phyloP scores from a whole-genome alignment of 2,329 filamentous ascomycete genomes.

The Leptographium wingfieldii region DNA sequence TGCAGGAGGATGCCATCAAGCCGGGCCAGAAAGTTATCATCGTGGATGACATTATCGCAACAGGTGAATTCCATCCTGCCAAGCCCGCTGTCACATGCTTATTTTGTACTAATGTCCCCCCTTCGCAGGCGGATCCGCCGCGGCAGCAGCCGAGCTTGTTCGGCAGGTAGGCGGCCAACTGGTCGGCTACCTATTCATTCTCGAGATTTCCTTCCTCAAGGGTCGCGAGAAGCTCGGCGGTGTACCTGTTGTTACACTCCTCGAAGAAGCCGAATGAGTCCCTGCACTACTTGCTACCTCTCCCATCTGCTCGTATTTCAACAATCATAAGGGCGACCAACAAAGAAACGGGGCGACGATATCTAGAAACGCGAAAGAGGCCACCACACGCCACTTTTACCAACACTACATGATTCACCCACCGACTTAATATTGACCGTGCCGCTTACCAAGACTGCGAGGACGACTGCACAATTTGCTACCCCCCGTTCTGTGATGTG shows the following conservation, averaged over 20 bases:
- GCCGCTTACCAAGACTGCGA: background rate
- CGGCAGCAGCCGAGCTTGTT: constrained; percentile 76
- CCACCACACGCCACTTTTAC: background rate
- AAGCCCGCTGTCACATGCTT: background rate
- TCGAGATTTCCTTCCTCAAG: constrained; percentile 88
- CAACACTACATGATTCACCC: background rate
- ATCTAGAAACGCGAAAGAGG: background rate
- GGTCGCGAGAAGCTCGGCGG: constrained; percentile 80
- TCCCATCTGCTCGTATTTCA: background rate
- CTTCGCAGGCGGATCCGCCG: constrained; percentile 69
- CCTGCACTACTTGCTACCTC: background rate
- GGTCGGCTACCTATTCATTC: constrained; percentile 84
- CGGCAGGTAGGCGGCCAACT: constrained; percentile 75
- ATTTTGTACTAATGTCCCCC: background rate
- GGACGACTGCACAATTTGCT: background rate
- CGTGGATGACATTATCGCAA: constrained; percentile 97
- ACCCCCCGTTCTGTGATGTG: background rate
- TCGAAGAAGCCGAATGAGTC: constrained; percentile 32
- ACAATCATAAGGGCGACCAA: background rate
- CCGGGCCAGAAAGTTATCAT: constrained; percentile 80
- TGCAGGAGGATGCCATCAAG: constrained; percentile 77
- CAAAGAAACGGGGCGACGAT: background rate
- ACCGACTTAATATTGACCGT: background rate
- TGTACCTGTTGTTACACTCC: constrained; percentile 65
- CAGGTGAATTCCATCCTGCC: constrained; percentile 50